Evolutionary conservation across 2,329 filamentous ascomycete species (phyloP), one percentile per base, ranked within the genome.

Genomic region (Acrocalymma vagum): DNA sequence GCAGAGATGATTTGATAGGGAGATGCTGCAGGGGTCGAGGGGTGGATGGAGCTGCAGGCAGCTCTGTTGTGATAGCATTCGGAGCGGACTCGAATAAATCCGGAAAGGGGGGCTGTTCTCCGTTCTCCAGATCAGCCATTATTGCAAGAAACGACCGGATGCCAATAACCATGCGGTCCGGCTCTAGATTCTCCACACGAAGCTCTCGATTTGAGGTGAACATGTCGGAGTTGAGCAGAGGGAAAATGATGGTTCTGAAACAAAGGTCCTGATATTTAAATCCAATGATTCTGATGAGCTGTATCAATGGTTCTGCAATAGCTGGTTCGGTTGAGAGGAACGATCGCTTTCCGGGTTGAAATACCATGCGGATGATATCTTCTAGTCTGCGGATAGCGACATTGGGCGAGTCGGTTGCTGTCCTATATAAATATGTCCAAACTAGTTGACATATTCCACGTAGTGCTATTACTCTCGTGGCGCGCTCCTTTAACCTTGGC

Each of bases 121-220:
- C 86, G 50, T 87, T 93, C 68, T 99, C 94, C 17, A 97, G 77
- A 66, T 99, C 94, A 1, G 88, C 82, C 83, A 99, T 93, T 54
- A 97, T 90, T 21, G 88, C 89, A 18, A 99, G 78, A 65, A 97
- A 99, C 3, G 94, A 89, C 49, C 91, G 84, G 49, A 99, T 99
- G 3, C 92, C 94, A 55, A 99, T 88, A n/a, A 97, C 93, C 73
- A 96, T 95, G 58, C 90, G 87, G 63, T 99, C 95, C 0, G 95
- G 94, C 48, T 99, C 94, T 48, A 99, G 80, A 62, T 95, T 90
- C 62, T 97, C 94, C 18, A 96, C 88, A 62, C 84, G 91, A 27
- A 94, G 74, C 29, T 96, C 89, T 58, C 86, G 89, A 76, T 78
- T 78, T 13, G 85, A 83, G 18, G 82, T 78, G 64, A 96, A 94